phyloP scores from a whole-genome alignment of 495 filamentous ascomycete genomes.

The Chaetomium cochliodes region DNA sequence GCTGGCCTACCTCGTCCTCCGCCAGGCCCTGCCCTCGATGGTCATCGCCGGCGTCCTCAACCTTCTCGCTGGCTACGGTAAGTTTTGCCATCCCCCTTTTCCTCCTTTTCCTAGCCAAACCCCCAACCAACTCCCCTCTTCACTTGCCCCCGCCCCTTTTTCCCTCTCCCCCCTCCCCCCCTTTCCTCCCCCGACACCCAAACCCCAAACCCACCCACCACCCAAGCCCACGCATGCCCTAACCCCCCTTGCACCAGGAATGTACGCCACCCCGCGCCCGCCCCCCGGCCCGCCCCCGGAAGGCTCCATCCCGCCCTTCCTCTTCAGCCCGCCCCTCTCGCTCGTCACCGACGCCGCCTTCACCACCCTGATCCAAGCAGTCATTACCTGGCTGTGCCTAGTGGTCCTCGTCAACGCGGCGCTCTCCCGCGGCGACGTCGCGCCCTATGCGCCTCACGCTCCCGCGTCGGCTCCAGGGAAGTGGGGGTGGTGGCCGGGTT shows the following conservation, averaged over 20 bases:
- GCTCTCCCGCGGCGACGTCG: slow-evolving; percentile 37
- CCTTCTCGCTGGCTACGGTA: slow-evolving; percentile 48
- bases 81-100: slow-evolving; percentile 9
- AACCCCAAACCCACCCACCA: too few relatives aligned
- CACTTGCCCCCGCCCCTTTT: neutral
- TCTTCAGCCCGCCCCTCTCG: slow-evolving; percentile 41
- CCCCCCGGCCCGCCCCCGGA: slow-evolving; percentile 30
- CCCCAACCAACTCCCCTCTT: too few relatives aligned
- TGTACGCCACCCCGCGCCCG: slow-evolving; percentile 33
- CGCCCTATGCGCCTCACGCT: slow-evolving; percentile 24
- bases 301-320: slow-evolving; percentile 42
- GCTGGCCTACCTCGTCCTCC: slow-evolving; percentile 41
- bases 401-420: slow-evolving; percentile 39
- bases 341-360: slow-evolving; percentile 46
- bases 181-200: too few relatives aligned
- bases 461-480: too few relatives aligned
- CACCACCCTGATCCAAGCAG: slow-evolving; percentile 36
- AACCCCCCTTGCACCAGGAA: neutral
- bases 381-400: slow-evolving; percentile 39
- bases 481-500: too few relatives aligned
- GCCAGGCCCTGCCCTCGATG: slow-evolving; percentile 43
- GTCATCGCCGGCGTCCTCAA: slow-evolving; percentile 45
- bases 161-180: too few relatives aligned
- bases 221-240: neutral
- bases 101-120: neutral